A percentile compares a stretch with the other conserved stretches of the same genome.
These are phyloP conservation scores for Globisporangium paddicum DNA, from an alignment of 352 stramenopile genomes.

Conservation along the genomic window DNA sequence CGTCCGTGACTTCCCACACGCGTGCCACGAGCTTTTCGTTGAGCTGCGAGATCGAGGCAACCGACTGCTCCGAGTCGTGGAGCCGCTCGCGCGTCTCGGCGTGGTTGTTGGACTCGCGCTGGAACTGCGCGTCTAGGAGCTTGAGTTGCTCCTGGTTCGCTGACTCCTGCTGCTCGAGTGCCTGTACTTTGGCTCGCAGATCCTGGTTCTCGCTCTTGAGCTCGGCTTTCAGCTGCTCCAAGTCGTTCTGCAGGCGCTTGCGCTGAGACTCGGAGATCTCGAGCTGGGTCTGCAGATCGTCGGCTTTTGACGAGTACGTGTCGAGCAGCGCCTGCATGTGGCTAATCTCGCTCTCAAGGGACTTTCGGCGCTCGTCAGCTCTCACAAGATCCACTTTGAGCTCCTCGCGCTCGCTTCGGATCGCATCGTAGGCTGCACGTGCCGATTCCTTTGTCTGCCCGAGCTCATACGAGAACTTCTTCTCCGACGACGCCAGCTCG, in stretches of 20 bases:
- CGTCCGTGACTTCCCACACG: constrained; percentile 55
- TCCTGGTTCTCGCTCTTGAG: constrained; percentile 28
- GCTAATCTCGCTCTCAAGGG: constrained; percentile 37
- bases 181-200: constrained; percentile 27
- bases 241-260: constrained; percentile 29
- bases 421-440: constrained; percentile 53
- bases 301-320: constrained; percentile 47
- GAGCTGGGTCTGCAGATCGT: constrained; percentile 47
- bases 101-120: constrained; percentile 41
- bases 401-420: constrained; percentile 54
- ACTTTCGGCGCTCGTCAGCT: constrained; percentile 37
- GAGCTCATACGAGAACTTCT: constrained; percentile 68
- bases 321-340: constrained; percentile 45
- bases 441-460: constrained; percentile 63
- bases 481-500: constrained; percentile 42
- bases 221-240: constrained; percentile 25
- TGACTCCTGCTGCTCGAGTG: constrained; percentile 25
- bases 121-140: constrained; percentile 29
- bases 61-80: constrained; percentile 62
- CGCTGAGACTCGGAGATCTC: constrained; percentile 40
- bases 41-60: constrained; percentile 56
- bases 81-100: constrained; percentile 39
- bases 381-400: constrained; percentile 54
- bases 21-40: constrained; percentile 70
- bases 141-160: constrained; percentile 26